Base-by-base conservation (phyloP, 1,284 basidiomycete species). In the Flammula alnicola region DNA sequence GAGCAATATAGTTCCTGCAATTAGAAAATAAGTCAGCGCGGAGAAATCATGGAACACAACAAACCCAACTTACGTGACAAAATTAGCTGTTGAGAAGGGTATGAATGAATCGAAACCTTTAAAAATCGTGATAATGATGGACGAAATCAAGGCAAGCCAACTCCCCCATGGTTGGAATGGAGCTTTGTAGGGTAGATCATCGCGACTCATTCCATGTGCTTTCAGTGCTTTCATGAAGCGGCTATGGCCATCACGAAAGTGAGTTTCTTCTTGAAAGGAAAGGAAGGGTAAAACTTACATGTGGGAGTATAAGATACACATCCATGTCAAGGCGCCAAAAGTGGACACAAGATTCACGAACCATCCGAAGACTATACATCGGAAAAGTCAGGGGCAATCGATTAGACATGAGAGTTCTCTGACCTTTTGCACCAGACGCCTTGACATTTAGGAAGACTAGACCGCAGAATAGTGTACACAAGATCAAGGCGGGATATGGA, bases 311-410 rank as follows among this genome's bases (percentile, higher is more conserved):
- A 79, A 67, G 50, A 92, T 90, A 17, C 76, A 81, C 74, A 91
- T 82, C 86, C 88, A 89, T 5, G 85, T 87, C 16, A 87, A 72
- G 19, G 84, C 81, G 35, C 87, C 88, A 58, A 86, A 86, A 36
- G 83, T 82, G 5, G 83, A 81, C 31, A 87, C 83, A 38, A 87
- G 65, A 56, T 83, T 83, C 23, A 86, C 82, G 58, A 91, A 90
- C 78, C 84, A 91, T 12, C 73, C 75, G 63, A 90, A 91, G 10
- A 89, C 81, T 73, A 43, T 35, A 44, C 25, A 37, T 27, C 35
- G 43, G n/a, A 36, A 27, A 33, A 41, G 30, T 23, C 12, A 38
- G 3, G n/a, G 8, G n/a, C 41, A 3, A 23, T n/a, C n/a, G n/a
- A 37, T 32, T 19, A 12, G 9, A 31, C 20, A 19, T 4, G 2